These are phyloP conservation scores for Lunularia cruciata DNA, from an alignment of 225 moss, liverwort and hornwort species.

Conservation along the genomic window DNA sequence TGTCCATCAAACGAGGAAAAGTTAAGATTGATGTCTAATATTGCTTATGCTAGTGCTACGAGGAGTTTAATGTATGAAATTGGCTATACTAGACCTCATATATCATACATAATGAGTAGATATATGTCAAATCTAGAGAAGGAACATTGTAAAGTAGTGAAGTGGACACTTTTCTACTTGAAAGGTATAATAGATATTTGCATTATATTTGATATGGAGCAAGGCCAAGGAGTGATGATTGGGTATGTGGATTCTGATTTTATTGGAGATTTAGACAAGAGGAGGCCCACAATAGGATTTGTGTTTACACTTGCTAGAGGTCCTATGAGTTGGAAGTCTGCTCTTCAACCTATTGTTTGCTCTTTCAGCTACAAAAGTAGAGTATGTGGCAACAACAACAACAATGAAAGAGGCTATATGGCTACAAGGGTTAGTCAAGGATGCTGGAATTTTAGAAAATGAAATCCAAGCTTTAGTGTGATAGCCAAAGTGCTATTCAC, in stretches of 20 bases:
- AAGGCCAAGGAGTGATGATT: not conserved
- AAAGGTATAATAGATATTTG: not conserved
- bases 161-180: not conserved
- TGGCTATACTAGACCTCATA: not conserved
- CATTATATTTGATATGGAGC: not conserved
- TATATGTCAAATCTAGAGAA: not conserved
- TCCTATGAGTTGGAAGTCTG: not conserved
- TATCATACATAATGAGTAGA: not conserved
- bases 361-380: not conserved
- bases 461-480: too few relatives aligned
- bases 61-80: not conserved
- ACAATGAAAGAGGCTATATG: not conserved
- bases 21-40: too few relatives aligned
- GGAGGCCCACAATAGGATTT: not conserved
- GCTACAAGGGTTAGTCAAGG: too few relatives aligned
- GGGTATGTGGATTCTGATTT: conserved; percentile 7
- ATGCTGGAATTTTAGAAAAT: too few relatives aligned
- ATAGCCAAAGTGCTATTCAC: too few relatives aligned
- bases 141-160: not conserved
- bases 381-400: not conserved
- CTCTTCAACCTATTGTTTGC: not conserved
- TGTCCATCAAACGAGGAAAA: too few relatives aligned
- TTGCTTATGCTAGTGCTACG: not conserved
- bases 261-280: conserved; percentile 1
- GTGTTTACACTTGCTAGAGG: not conserved